Base-by-base conservation (phyloP, 1,284 basidiomycete species). In the Malassezia arunalokei region DNA sequence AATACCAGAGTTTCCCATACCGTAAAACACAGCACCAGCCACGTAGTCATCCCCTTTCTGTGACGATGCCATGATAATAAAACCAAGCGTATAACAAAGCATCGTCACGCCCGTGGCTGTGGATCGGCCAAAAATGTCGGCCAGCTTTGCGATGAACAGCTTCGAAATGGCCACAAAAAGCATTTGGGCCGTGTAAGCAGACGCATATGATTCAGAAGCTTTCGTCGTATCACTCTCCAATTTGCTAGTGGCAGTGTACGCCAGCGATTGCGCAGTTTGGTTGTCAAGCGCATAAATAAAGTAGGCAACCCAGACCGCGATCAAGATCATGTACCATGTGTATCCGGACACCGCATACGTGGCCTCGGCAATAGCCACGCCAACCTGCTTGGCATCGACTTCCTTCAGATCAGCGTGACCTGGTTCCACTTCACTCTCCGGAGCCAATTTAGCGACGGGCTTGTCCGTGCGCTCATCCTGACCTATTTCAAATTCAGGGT, bases 121-220 rank as follows among this genome's bases (percentile, higher is more conserved):
- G 6, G 64, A 66, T 8, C 70, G 62, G 37, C 70, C 70, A 20
- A 71, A 73, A 30, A 71, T 65, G 43, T 73, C 70, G 20, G 68
- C 57, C 11, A 73, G n/a, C 53, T 71, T 71, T 20, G 63, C 69
- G 51, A 73, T 59, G 38, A 68, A 62, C 51, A 68, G 65, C 54
- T 73, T 73, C 51, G 54, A 58, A 45, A 73, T 65, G 30, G 67
- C 71, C 43, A 69, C 63, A 39, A 73, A 58, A 37, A 72, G 65
- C n/a, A 55, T 52, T 51, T 73, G 68, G 39, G 65, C 44, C 20
- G 33, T 46, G 15, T 46, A 46, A 5, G 44, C 31, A 5, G 31
- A 27, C 12, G 44, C 33, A 24, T 40, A 44, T 35, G 41, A 12
- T 12, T 15, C 27, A n/a, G 28, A 24, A 6, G 41, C 39, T 24